phyloP scores from a whole-genome alignment of 805 yeast genomes.

The Ogataea zsoltii region DNA sequence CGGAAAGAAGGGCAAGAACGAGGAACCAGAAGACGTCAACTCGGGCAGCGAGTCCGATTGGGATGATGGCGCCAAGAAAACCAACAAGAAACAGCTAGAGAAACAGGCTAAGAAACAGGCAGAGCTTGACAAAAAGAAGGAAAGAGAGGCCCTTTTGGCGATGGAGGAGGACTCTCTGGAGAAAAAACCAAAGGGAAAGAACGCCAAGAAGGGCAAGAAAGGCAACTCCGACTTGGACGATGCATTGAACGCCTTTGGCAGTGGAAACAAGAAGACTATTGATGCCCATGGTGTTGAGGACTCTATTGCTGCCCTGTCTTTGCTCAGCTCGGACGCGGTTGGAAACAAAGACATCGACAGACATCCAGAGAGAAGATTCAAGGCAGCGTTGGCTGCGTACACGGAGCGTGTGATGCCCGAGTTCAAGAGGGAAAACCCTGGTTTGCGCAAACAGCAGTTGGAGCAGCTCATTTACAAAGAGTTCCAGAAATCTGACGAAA shows the following conservation, averaged over 20 bases:
- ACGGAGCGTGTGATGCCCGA: constrained; percentile 75
- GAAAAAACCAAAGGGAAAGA: constrained; percentile 63
- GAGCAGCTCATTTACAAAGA: constrained; percentile 76
- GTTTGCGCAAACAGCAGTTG: constrained; percentile 74
- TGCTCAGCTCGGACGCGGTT: constrained; percentile 60
- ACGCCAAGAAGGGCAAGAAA: constrained; percentile 40
- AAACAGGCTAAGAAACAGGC: constrained; percentile 71
- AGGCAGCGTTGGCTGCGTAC: constrained; percentile 73
- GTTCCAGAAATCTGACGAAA: constrained; percentile 76
- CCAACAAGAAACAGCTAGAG: constrained; percentile 67
- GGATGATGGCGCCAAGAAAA: constrained; percentile 72
- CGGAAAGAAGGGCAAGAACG: constrained; percentile 48
- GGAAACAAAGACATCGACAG: constrained; percentile 67
- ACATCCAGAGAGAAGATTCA: constrained; percentile 87
- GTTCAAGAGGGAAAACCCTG: constrained; percentile 73
- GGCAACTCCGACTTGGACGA: constrained; percentile 57
- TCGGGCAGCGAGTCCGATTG: constrained; percentile 59
- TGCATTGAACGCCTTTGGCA: constrained; percentile 51
- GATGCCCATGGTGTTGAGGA: constrained; percentile 75
- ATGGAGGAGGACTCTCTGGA: constrained; percentile 53
- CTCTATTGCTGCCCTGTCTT: constrained; percentile 74
- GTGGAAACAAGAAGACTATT: constrained; percentile 44
- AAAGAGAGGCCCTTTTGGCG: constrained; percentile 69
- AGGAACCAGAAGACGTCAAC: constrained; percentile 36
- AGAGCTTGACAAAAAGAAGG: constrained; percentile 78